These are phyloP conservation scores for Rutidosis leptorrhynchoides DNA, from an alignment of 129 eudicot genomes.

Conservation along the genomic window DNA sequence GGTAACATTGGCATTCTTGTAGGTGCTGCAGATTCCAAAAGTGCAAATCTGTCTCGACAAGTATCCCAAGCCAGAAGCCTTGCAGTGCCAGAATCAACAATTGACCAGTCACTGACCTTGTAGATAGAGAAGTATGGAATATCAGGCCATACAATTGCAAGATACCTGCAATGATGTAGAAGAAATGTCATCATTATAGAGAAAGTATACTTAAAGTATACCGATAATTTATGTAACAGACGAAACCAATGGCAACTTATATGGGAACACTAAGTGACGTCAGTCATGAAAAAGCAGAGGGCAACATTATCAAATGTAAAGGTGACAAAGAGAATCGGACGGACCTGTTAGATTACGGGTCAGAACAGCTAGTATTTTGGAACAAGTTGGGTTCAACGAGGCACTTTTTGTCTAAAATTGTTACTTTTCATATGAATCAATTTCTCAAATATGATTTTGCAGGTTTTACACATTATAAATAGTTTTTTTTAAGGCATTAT, in stretches of 20 bases:
- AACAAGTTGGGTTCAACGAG: background rate
- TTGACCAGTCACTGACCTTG: slow-evolving; percentile 97
- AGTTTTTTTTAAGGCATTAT: too few species aligned
- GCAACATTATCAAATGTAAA: slow-evolving; percentile 8
- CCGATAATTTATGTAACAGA: background rate
- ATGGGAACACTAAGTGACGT: slow-evolving; percentile 13
- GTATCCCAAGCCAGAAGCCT: slow-evolving; percentile 97
- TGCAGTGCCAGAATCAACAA: slow-evolving; percentile 97
- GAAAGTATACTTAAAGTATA: slow-evolving; percentile 6
- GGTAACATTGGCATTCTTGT: slow-evolving; percentile 84
- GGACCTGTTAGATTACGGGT: background rate
- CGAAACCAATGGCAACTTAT: background rate
- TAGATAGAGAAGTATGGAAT: slow-evolving; percentile 94
- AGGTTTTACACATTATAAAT: slow-evolving; percentile 8
- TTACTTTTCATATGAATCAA: background rate
- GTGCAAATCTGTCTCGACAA: slow-evolving; percentile 92
- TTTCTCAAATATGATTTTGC: background rate
- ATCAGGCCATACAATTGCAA: slow-evolving; percentile 96
- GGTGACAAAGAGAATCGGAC: background rate
- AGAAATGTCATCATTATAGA: slow-evolving; percentile 18
- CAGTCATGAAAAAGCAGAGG: slow-evolving; percentile 8
- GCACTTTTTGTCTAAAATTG: background rate
- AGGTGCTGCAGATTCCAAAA: slow-evolving; percentile 79
- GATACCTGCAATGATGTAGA: slow-evolving; percentile 56
- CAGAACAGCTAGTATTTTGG: background rate